A percentile compares a stretch with the other conserved stretches of the same genome.
These are phyloP conservation scores for Brassica hybrid DNA, from an alignment of 441 rosid genomes.

Conservation along the genomic window DNA sequence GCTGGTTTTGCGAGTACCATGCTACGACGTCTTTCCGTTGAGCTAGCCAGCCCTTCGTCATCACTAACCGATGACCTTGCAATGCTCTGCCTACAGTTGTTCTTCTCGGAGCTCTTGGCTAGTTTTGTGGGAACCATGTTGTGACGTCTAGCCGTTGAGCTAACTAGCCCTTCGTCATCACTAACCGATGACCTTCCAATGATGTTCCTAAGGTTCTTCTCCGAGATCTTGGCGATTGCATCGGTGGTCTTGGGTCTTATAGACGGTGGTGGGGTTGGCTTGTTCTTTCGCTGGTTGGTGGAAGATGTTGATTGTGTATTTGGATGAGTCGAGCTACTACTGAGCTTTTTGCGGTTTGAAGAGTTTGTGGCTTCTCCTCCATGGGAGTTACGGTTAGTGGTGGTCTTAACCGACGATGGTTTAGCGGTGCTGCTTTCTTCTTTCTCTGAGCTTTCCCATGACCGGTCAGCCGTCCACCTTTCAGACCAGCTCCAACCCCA, in stretches of 20 bases:
- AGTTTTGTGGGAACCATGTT: constrained; percentile 59
- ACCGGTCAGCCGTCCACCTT: constrained; percentile 85
- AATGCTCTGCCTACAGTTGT: background rate
- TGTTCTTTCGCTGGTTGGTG: constrained; percentile 48
- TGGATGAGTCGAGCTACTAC: constrained; percentile 48
- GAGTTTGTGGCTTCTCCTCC: constrained; percentile 75
- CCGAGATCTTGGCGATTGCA: constrained; percentile 61
- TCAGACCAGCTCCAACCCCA: constrained; percentile 89
- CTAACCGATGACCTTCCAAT: constrained; percentile 59
- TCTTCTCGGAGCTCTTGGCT: too few relatives aligned
- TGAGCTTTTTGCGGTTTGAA: constrained; percentile 71
- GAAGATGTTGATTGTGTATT: constrained; percentile 47
- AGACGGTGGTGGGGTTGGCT: constrained; percentile 52
- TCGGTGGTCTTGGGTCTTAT: constrained; percentile 64
- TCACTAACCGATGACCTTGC: constrained; percentile 68
- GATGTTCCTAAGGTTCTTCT: constrained; percentile 55
- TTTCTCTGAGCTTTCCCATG: constrained; percentile 69
- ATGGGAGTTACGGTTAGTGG: constrained; percentile 40
- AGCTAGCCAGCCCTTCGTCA: constrained; percentile 66
- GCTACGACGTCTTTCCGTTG: constrained; percentile 54
- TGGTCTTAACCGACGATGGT: constrained; percentile 51
- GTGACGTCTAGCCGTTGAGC: constrained; percentile 56
- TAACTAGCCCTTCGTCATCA: constrained; percentile 70
- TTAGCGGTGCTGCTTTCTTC: constrained; percentile 53
- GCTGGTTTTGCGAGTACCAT: constrained; percentile 58